These are phyloP conservation scores for Madurella fahalii DNA, from an alignment of 2,329 filamentous ascomycete genomes.

Conservation along the genomic window DNA sequence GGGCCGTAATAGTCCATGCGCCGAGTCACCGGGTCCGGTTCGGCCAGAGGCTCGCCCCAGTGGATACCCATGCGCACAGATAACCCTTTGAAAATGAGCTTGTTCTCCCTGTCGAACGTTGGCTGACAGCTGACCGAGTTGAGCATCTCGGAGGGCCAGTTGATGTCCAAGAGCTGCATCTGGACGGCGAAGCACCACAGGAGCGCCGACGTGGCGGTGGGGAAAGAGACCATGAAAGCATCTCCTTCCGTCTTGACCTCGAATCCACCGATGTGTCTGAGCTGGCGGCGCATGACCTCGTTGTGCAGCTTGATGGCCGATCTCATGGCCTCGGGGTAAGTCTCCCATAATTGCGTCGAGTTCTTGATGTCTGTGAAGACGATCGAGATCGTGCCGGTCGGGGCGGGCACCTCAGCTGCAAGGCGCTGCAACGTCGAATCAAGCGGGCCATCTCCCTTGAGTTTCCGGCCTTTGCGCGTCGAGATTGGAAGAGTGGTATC, in stretches of 20 bases:
- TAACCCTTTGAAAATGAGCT: conserved; percentile 86
- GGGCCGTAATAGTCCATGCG: conserved; percentile 99
- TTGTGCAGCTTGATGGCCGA: conserved; percentile 97
- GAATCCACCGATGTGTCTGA: conserved; percentile 91
- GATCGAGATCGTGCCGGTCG: conserved; percentile 84
- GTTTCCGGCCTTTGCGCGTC: conserved; percentile 56
- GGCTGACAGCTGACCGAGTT: conserved; percentile 82
- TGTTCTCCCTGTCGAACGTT: conserved; percentile 76
- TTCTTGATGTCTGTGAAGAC: conserved; percentile 99
- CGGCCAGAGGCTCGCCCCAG: conserved; percentile 90
- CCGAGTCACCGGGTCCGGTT: conserved; percentile 90
- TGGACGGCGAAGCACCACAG: conserved; percentile 97
- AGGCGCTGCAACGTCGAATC: conserved; percentile 85
- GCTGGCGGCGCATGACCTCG: conserved; percentile 88
- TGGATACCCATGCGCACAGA: conserved; percentile 98
- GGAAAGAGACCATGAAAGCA: conserved; percentile 98
- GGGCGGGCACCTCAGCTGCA: conserved; percentile 85
- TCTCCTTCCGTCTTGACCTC: conserved; percentile 99
- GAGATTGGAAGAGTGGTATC: conserved; percentile 59
- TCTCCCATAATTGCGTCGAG: conserved; percentile 94
- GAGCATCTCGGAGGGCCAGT: conserved; percentile 91
- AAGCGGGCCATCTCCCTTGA: conserved; percentile 61
- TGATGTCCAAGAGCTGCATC: conserved; percentile 76
- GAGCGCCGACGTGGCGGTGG: conserved; percentile 88
- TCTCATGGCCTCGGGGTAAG: conserved; percentile 90